These are phyloP conservation scores for Capronia americana DNA, from an alignment of 2,329 filamentous ascomycete genomes.

Conservation along the genomic window DNA sequence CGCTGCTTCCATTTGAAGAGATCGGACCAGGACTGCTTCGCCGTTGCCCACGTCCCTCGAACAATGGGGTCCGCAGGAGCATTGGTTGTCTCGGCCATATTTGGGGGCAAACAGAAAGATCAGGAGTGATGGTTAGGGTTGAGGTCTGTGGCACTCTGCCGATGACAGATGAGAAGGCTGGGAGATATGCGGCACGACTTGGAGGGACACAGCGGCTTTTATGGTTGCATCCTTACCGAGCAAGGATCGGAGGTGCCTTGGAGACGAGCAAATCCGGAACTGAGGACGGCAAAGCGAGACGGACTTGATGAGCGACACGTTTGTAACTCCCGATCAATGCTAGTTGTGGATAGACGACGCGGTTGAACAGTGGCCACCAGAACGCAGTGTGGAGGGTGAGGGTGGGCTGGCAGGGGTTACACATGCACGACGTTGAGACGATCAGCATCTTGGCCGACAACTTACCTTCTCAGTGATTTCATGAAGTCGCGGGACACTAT, in stretches of 20 bases:
- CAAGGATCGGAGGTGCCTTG: not conserved
- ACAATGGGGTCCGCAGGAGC: slow-evolving; percentile 71
- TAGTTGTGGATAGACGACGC: not conserved
- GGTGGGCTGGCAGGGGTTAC: not conserved
- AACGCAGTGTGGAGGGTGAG: not conserved
- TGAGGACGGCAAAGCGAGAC: not conserved
- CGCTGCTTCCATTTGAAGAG: slow-evolving; percentile 78
- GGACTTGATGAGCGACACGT: not conserved
- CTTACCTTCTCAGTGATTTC: not conserved
- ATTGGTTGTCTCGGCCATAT: slow-evolving; percentile 20
- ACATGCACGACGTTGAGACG: not conserved
- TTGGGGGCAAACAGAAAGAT: not conserved
- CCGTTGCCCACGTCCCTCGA: slow-evolving; percentile 68
- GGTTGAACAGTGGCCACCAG: not conserved
- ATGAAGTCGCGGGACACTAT: not conserved
- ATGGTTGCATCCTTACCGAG: not conserved
- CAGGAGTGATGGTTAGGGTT: not conserved
- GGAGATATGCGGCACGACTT: not conserved
- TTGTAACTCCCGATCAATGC: not conserved
- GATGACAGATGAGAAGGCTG: slow-evolving; percentile 6
- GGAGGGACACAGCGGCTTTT: slow-evolving; percentile 7
- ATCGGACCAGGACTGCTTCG: slow-evolving; percentile 68
- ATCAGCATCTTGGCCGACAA: slow-evolving; percentile 4
- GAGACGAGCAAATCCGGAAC: not conserved
- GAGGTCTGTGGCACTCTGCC: not conserved